Evolutionary conservation across 2,329 filamentous ascomycete species (phyloP), one percentile per base, ranked within the genome.

Genomic region (Fusarium sp.): DNA sequence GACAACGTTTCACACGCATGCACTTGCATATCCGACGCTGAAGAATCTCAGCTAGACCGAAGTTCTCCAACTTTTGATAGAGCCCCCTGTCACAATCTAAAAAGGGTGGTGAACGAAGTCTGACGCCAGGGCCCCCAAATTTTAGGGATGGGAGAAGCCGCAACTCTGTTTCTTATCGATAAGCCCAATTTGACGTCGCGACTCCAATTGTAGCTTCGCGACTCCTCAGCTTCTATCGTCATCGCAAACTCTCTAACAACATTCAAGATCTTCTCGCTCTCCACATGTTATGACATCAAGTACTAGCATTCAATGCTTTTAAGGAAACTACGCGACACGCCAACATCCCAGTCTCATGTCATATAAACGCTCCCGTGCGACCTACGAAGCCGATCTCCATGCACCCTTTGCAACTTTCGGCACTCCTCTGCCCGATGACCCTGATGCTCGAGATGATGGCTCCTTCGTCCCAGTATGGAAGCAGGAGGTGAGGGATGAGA

Each of bases 381-480:
- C 90, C 76, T 97, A 93, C 82, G 95, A 97, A 85, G 89, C 91
- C 77, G 92, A 96, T 78, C 84, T 90, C 54, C 87, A 90, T 81
- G 91, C 93, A 19, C 92, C 93, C 2, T 97, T 91, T 82, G 93
- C 92, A 63, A 80, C 92, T 64, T 97, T 93, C 81, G 96, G 96
- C 80, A 97, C 94, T 6, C 92, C 95, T 13, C 87, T 99, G 21
- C 95, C 95, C 2, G 90, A 93, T 68, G 94, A 97, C 78, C 87
- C 92, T 54, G 89, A 94, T 25, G 87, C 89, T 42, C 92, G 94
- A 77, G 95, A 98, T 81, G 94, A 98, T 85, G 96, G 95, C 70
- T 94, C 94, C 44, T 98, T 95, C 80, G 90, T 97, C 21, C 96
- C 96, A 0, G 84, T 97, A n/a, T 98, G 96, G 95, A 97, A 98